Evolutionary conservation across 2,329 filamentous ascomycete genomes (phyloP), one percentile per base, ranked within the genome.

Genomic region (Oidium heveae): DNA sequence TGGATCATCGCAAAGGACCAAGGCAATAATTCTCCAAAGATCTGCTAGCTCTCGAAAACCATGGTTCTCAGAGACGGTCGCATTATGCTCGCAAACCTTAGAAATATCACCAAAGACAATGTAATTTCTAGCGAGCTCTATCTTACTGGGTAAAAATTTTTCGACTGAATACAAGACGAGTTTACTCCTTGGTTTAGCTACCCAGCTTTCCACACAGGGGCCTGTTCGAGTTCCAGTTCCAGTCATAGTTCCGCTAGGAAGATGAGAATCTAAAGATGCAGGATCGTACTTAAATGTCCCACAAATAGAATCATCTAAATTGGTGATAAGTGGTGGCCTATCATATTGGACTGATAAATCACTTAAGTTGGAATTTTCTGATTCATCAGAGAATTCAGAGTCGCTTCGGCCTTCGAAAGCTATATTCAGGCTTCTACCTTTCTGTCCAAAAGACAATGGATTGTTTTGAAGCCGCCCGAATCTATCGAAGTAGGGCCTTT

Each of bases 41-140:
- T 86, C 78, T 28, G 83, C 81, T 33, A 93, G 68, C 58, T 94
- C 85, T 15, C 72, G 66, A 58, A 78, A 75, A 4, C 82, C 84
- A 60, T 82, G 74, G 58, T 77, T 80, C 59, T 79, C 74, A 9
- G 89, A 88, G 49, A 93, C 79, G 1, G 69, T 68, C 9, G 87
- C 85, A 65, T 98, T 98, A 62, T 93, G 82, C 47, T 76, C 72
- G 66, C 89, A 96, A 3, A 94, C 79, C 39, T 82, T 76, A n/a
- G 79, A 76, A 0, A 84, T 82, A 57, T 87, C 79, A 3, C 87
- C 87, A 64, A 91, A 88, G 15, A 95, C 83, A 24, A 75, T 75
- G 66, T 96, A 98, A 59, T 84, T 77, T 56, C 78, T 71, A 1
- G 87, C 91, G 57, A 95, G 74, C 55, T 79, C 74, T 56, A 74